These are phyloP conservation scores for Xylariales sp. DNA, from an alignment of 2,329 filamentous ascomycete genomes.

Conservation along the genomic window DNA sequence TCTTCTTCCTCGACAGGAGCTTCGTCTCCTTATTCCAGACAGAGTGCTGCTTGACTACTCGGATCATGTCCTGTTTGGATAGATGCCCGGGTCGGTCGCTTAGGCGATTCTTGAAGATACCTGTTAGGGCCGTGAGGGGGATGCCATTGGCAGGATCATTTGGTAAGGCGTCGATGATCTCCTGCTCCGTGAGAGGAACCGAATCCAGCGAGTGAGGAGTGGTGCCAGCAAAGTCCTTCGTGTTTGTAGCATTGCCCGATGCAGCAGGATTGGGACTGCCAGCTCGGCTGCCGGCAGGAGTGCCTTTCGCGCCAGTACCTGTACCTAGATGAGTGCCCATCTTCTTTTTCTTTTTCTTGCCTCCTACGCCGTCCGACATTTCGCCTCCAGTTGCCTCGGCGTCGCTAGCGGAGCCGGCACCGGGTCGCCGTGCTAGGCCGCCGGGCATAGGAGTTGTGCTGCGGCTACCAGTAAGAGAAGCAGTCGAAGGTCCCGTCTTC, in stretches of 20 bases:
- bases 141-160: constrained; percentile 44
- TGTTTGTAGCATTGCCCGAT: no score
- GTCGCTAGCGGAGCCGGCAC: constrained; percentile 62
- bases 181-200: constrained; percentile 40
- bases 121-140: constrained; percentile 48
- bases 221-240: no score
- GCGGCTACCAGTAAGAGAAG: constrained; percentile 47
- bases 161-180: constrained; percentile 51
- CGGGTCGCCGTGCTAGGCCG: constrained; percentile 37
- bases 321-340: constrained; percentile 18
- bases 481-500: constrained; percentile 44
- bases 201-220: constrained; percentile 30
- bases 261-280: constrained; percentile 51
- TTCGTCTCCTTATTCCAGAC: constrained; percentile 52
- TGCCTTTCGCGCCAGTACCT: constrained; percentile 39
- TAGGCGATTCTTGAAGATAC: constrained; percentile 49
- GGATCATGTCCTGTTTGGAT: constrained; percentile 51
- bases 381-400: constrained; percentile 67
- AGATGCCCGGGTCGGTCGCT: constrained; percentile 48
- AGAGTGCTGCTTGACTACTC: constrained; percentile 52
- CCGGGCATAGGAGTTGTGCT: constrained; percentile 51
- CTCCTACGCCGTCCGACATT: constrained; percentile 54
- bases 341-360: constrained; percentile 54
- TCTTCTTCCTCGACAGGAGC: constrained; percentile 37
- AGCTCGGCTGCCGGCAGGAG: constrained; percentile 56